Evolutionary conservation across 2,329 filamentous ascomycete genomes (phyloP).

Genomic region (Xylariaceae sp.): DNA sequence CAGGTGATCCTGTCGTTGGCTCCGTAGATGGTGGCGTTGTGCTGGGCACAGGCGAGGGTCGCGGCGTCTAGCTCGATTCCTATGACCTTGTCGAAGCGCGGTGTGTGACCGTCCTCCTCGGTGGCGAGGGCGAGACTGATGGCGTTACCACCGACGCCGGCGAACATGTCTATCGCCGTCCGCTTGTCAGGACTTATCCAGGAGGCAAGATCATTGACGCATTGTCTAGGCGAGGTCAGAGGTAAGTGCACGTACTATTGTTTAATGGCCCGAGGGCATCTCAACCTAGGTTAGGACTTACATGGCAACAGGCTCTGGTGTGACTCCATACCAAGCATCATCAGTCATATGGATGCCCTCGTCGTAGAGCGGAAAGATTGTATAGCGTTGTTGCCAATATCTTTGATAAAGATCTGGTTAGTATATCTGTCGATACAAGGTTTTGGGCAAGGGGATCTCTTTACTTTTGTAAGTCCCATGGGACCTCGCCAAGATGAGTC

Average conservation of each 20-base stretch:
- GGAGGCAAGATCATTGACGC: conserved; percentile 64
- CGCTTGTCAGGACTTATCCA: conserved; percentile 37
- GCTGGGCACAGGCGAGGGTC: conserved; percentile 81
- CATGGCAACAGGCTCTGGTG: conserved; percentile 85
- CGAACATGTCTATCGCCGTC: conserved; percentile 81
- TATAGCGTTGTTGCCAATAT: conserved; percentile 86
- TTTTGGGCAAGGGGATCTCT: conserved; percentile 15
- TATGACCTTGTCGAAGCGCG: conserved; percentile 76
- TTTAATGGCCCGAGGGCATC: too few relatives aligned
- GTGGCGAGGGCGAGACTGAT: conserved; percentile 76
- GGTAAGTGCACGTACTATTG: too few relatives aligned
- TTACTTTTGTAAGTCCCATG: conserved; percentile 80
- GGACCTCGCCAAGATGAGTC: conserved; percentile 62
- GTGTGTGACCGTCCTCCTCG: conserved; percentile 39
- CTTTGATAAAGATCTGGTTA: conserved; percentile 40
- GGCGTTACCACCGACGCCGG: conserved; percentile 84
- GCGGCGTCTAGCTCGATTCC: conserved; percentile 79
- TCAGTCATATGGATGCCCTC: conserved; percentile 86
- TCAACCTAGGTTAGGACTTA: conserved; percentile 42
- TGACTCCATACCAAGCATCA: conserved; percentile 95
- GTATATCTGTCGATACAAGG: neutral
- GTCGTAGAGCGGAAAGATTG: conserved; percentile 83
- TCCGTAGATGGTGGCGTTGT: conserved; percentile 83
- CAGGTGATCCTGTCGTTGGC: conserved; percentile 73
- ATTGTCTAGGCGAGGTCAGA: conserved; percentile 48